Evolutionary conservation across 2,329 filamentous ascomycete species (phyloP).

Genomic region (Pestalotiopsis fici): DNA sequence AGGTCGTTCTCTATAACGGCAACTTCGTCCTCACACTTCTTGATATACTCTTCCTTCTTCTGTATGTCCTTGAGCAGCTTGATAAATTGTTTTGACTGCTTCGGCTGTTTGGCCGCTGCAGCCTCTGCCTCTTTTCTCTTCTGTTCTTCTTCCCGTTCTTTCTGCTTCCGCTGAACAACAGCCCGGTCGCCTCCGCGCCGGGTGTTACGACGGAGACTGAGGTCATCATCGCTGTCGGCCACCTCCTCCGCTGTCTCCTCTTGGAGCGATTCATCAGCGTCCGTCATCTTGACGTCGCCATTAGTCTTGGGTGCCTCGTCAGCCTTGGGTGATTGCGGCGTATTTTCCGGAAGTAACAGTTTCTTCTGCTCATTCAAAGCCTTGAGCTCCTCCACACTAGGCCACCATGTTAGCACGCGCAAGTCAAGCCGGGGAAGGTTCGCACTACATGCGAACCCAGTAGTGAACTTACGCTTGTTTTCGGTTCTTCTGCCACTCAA

Average conservation of each 20-base stretch:
- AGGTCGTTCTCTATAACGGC: constrained; percentile 86
- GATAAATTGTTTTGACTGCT: constrained; percentile 85
- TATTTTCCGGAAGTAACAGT: constrained; percentile 71
- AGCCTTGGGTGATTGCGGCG: constrained; percentile 60
- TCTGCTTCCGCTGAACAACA: constrained; percentile 74
- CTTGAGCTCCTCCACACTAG: constrained; percentile 70
- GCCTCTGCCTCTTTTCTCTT: constrained; percentile 69
- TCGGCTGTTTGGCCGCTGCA: constrained; percentile 66
- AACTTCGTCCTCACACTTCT: constrained; percentile 83
- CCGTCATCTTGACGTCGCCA: constrained; percentile 62
- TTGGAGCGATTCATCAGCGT: constrained; percentile 62
- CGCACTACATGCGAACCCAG: background rate
- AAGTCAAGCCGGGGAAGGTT: background rate
- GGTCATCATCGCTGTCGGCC: constrained; percentile 73
- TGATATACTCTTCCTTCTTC: constrained; percentile 79
- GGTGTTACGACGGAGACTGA: constrained; percentile 47
- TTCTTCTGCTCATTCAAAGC: constrained; percentile 73
- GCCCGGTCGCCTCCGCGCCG: constrained; percentile 68
- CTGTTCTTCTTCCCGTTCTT: constrained; percentile 70
- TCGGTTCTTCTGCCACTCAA: constrained; percentile 82
- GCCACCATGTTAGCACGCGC: constrained; percentile 25
- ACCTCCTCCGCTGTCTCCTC: constrained; percentile 61
- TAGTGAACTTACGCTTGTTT: constrained; percentile 58
- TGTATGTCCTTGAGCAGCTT: constrained; percentile 88
- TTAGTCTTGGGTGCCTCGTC: constrained; percentile 47